Base-by-base conservation (phyloP, 2,329 filamentous ascomycete species). In the Arthrocladium fulminans region DNA sequence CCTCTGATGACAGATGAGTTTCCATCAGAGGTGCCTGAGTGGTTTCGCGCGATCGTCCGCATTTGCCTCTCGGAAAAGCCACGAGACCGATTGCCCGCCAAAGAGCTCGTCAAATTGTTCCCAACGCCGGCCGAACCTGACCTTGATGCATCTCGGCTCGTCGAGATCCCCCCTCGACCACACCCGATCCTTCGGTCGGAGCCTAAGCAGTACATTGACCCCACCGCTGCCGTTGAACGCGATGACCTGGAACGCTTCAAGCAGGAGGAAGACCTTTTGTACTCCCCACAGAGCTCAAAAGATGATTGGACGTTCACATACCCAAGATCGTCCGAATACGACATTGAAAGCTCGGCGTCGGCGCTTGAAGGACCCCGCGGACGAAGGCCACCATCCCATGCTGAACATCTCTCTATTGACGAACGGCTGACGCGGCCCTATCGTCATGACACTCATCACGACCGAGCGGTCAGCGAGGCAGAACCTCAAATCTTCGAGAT, bases 41-140 rank as follows among this genome's bases (percentile, higher is more conserved):
- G 89, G 75, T 97, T 86, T 65, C 79, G 80, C 51, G 73, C 77
- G 13, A 73, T 95, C 42, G 81, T 94, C 30, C 76, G 81, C 46
- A 80, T 80, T 13, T 97, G 90, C 62, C 72, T 97, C 45, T 84
- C 79, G 54, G 75, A 83, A 23, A 75, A 81, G 50, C 90, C 92
- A 5, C 80, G 84, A 49, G 71, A 79, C 47, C 79, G 92, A 44
- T 70, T 80, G 9, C 81, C 87, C 44, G 90, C 92, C 2, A 79
- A 80, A 42, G 75, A 82, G 22, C 73, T 97, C 12, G 71, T 94
- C 12, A 64, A 67, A 1, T 70, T 81, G 56, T 92, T 94, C 53
- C 86, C 87, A 25, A 44, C 39, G 29, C 43, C 35, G 19, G 42
- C 34, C 17, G 49, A 53, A 38, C 20, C 44, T 19, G 32, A 38